Evolutionary conservation across 176 grass and related monocot genomes (phyloP).

Genomic region (Canna indica): DNA sequence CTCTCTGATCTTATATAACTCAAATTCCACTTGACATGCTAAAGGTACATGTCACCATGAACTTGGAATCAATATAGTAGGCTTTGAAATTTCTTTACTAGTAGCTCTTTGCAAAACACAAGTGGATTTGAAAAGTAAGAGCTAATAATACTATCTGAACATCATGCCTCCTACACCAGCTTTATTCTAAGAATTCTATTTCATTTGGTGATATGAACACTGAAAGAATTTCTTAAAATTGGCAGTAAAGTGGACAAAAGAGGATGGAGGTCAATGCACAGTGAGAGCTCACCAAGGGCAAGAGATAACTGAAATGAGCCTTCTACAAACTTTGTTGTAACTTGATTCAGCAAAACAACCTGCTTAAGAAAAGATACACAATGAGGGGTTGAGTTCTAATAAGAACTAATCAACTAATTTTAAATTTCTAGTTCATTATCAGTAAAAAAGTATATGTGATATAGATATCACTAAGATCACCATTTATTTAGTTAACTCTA

Average conservation of each 20-base stretch:
- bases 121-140: no score
- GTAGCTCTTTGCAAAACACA: background rate
- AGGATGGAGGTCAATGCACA: background rate
- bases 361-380: slow-evolving; percentile 36
- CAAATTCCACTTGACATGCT: no score
- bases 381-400: no score
- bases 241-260: background rate
- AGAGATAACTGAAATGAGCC: slow-evolving; percentile 88
- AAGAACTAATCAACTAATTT: no score
- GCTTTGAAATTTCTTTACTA: background rate
- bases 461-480: background rate
- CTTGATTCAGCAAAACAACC: slow-evolving; percentile 95
- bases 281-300: slow-evolving; percentile 54
- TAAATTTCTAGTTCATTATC: background rate
- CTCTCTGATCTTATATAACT: no score
- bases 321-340: slow-evolving; percentile 87
- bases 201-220: background rate
- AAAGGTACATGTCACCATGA: no score
- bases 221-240: background rate
- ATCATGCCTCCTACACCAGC: background rate
- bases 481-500: no score
- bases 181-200: background rate
- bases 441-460: background rate
- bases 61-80: background rate
- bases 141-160: background rate